These are phyloP conservation scores for Ogataea naganishii DNA, from an alignment of 805 yeast genomes.

Conservation along the genomic window DNA sequence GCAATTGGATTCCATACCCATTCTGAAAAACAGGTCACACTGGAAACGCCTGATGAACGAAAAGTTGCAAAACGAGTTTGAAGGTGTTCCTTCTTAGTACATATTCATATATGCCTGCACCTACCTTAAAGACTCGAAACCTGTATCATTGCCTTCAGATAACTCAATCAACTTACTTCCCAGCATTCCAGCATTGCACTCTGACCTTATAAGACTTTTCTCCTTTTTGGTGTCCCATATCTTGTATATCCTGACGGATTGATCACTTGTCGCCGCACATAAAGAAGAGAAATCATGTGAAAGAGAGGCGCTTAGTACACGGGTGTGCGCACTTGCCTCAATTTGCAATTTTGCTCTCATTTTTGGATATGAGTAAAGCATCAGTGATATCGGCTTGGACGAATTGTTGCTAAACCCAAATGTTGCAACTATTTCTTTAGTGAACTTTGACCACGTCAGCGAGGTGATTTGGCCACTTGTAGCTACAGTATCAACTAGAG, in stretches of 20 bases:
- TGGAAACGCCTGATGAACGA: constrained; percentile 53
- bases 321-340: constrained; percentile 37
- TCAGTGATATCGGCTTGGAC: constrained; percentile 38
- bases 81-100: constrained; percentile 73
- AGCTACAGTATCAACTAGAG: constrained; percentile 45
- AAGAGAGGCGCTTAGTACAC: constrained; percentile 57
- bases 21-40: constrained; percentile 58
- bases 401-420: constrained; percentile 63
- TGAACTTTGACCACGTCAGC: constrained; percentile 60
- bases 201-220: constrained; percentile 14
- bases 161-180: constrained; percentile 53
- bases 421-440: constrained; percentile 64
- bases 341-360: constrained; percentile 42
- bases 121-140: constrained; percentile 18
- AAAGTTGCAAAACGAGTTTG: constrained; percentile 56
- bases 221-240: constrained; percentile 52
- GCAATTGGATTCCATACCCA: constrained; percentile 55
- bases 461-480: constrained; percentile 76
- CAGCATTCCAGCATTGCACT: constrained; percentile 31
- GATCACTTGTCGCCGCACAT: constrained; percentile 73
- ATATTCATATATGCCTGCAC: not conserved
- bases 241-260: constrained; percentile 65
- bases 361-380: constrained; percentile 61
- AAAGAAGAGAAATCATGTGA: constrained; percentile 59
- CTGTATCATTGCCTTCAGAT: constrained; percentile 40